Percentiles rank a stretch among this genome's conserved stretches.
Conservation (phyloP, 768 basidiomycete species). For the Termitomyces eurrhizus region DNA sequence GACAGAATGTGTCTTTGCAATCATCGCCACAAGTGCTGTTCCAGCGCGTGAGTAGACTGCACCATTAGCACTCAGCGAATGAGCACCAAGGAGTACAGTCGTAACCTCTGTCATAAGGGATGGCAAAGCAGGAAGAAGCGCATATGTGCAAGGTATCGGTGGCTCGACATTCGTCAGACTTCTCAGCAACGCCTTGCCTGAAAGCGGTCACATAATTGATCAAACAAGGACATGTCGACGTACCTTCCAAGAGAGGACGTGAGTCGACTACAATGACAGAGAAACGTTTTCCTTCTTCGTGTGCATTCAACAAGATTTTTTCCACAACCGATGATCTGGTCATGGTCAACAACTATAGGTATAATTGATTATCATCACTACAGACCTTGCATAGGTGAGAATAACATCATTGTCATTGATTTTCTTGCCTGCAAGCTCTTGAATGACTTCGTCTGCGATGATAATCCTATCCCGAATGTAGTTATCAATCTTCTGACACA, state of each 20-base stretch:
- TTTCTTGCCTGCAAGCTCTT: conserved; percentile 84
- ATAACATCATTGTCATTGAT: conserved; percentile 94
- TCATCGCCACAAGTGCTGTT: conserved; percentile 95
- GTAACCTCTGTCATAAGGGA: conserved; percentile 78
- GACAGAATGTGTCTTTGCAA: conserved; percentile 83
- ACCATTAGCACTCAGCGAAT: conserved; percentile 93
- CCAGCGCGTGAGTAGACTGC: conserved; percentile 92
- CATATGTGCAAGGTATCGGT: conserved; percentile 84
- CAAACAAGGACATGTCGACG: neutral
- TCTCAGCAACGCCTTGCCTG: conserved; percentile 77
- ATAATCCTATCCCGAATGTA: conserved; percentile 95
- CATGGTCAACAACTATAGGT: conserved; percentile 1
- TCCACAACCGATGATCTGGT: conserved; percentile 91
- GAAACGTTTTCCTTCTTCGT: conserved; percentile 70
- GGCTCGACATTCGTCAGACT: conserved; percentile 55
- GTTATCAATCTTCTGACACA: conserved; percentile 84
- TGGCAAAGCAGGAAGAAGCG: conserved; percentile 82
- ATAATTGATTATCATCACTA: neutral
- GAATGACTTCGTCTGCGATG: conserved; percentile 90
- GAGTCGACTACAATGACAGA: conserved; percentile 94
- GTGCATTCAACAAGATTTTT: conserved; percentile 77
- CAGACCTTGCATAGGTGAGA: conserved; percentile 87
- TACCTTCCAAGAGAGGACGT: conserved; percentile 90
- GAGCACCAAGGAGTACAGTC: conserved; percentile 87
- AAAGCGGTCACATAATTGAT: neutral